Percentiles rank a stretch among this genome's conserved stretches.
Conservation (phyloP, 1,139 yeast species). For the Geotrichum klebahnii region DNA sequence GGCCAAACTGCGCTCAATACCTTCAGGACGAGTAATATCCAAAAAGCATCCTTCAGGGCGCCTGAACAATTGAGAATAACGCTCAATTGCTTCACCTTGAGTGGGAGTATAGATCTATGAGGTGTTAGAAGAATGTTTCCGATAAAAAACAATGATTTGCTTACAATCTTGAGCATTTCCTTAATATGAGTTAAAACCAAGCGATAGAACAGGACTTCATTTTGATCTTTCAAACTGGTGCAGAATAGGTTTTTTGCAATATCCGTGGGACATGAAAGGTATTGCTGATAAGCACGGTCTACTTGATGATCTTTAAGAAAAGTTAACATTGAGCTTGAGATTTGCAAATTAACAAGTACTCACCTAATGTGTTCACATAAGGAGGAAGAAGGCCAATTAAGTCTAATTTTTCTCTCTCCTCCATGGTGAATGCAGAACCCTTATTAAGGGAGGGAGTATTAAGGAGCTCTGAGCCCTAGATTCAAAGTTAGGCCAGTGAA, state of each 20-base stretch:
- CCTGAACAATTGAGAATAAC: constrained; percentile 85
- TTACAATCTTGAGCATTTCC: constrained; percentile 74
- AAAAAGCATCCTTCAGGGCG: constrained; percentile 94
- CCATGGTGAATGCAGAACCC: constrained; percentile 84
- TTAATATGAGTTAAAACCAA: constrained; percentile 80
- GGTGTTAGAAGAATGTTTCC: background rate
- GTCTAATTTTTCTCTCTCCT: constrained; percentile 77
- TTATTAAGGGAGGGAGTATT: constrained; percentile 86
- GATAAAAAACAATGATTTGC: background rate
- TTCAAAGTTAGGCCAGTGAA: background rate
- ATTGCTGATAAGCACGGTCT: constrained; percentile 83
- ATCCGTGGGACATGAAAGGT: constrained; percentile 70
- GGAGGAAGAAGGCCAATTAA: constrained; percentile 80
- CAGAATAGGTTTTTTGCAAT: constrained; percentile 89
- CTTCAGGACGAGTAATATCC: constrained; percentile 66
- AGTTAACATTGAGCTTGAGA: too few species aligned
- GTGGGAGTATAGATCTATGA: constrained; percentile 81
- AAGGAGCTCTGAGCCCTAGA: constrained; percentile 39
- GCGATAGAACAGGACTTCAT: constrained; percentile 84
- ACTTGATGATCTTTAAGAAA: constrained; percentile 64
- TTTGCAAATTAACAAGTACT: too few species aligned
- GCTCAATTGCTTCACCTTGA: constrained; percentile 94
- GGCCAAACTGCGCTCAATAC: constrained; percentile 48
- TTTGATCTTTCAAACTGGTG: constrained; percentile 85
- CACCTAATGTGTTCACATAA: constrained; percentile 65